Base-by-base conservation (phyloP, 129 eudicot genomes). In the Glebionis coronaria region DNA sequence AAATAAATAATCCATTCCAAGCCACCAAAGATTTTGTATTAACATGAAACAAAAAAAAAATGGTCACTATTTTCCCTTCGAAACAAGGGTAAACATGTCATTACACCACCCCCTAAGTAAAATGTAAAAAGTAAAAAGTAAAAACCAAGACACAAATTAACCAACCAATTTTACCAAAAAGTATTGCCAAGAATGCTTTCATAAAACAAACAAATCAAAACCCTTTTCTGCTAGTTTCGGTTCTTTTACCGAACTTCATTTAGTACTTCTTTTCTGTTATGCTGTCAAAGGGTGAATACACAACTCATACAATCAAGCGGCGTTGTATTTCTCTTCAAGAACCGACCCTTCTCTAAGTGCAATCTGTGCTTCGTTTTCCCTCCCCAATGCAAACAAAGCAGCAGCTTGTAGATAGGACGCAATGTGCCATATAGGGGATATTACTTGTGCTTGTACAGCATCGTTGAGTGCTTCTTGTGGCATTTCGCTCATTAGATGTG, bases 381-480 rank as follows among this genome's bases (percentile, higher is more conserved):
- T 85, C 67, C 90, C 96, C 20, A 88, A 56, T 18, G 89, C 87
- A 67, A 88, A 78, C 61, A 92, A 85, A 29, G 96, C 80, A 53
- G 95, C 84, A 12, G 98, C 96, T 77, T 92, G 96, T 29, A 92
- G 58, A 56, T 92, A 92, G 3, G 91, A 92, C 4, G 98, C 98
- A 5, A 88, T 84, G 58, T 88, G 89, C 98, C 98, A 92, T 74
- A 83, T 86, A 15, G 96, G 98, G 3, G 91, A 88, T 68, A 88
- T 85, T 0, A 88, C 96, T 77, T 92, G 98, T 57, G 98, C 98
- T 78, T 92, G 96, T 47, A 85, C 82, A 20, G 96, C 98, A 72
- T 92, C 98, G 3, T 85, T 77, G 16, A 92, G 87, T 18, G 98
- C 98, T 68, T 88, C 96, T 73, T 80, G 82, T 12, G 96, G 91